A percentile compares a stretch with the other conserved stretches of the same genome.
Evolutionary conservation across 805 yeast genomes (phyloP).

Genomic region (Hanseniaspora thailandica): DNA sequence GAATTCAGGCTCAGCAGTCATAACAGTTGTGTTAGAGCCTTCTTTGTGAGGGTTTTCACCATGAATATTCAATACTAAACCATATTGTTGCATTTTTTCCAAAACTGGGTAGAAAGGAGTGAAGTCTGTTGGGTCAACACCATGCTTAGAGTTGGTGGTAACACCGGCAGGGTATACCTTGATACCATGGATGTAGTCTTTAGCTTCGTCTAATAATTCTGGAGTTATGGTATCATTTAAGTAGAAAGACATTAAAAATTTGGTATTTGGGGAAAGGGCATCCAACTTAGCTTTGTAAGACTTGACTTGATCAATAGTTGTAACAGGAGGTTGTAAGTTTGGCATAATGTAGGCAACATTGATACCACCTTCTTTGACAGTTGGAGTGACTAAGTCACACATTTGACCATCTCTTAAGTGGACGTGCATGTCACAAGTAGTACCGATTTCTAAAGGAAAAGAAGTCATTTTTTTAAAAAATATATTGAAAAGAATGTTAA

Average conservation of each 20-base stretch:
- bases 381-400: slow-evolving; percentile 87
- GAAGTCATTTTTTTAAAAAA: not conserved
- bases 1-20: slow-evolving; percentile 88
- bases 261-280: slow-evolving; percentile 63
- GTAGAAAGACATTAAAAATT: slow-evolving; percentile 84
- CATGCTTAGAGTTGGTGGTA: slow-evolving; percentile 87
- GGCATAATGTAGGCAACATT: slow-evolving; percentile 95
- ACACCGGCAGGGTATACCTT: slow-evolving; percentile 99
- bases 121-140: slow-evolving; percentile 90
- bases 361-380: slow-evolving; percentile 80
- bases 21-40: slow-evolving; percentile 60
- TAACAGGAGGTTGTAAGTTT: slow-evolving; percentile 83
- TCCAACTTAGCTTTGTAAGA: slow-evolving; percentile 57
- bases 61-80: slow-evolving; percentile 74
- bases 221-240: slow-evolving; percentile 72
- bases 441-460: slow-evolving; percentile 42
- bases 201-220: slow-evolving; percentile 71
- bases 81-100: slow-evolving; percentile 70
- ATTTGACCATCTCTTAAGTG: slow-evolving; percentile 88
- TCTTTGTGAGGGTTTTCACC: slow-evolving; percentile 81
- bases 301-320: slow-evolving; percentile 58
- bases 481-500: no score
- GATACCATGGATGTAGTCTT: slow-evolving; percentile 67
- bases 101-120: slow-evolving; percentile 80
- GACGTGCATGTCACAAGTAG: slow-evolving; percentile 87